A percentile compares a stretch with the other conserved stretches of the same genome.
Conservation (phyloP, 495 filamentous ascomycete species). For the Penicillium lagena region DNA sequence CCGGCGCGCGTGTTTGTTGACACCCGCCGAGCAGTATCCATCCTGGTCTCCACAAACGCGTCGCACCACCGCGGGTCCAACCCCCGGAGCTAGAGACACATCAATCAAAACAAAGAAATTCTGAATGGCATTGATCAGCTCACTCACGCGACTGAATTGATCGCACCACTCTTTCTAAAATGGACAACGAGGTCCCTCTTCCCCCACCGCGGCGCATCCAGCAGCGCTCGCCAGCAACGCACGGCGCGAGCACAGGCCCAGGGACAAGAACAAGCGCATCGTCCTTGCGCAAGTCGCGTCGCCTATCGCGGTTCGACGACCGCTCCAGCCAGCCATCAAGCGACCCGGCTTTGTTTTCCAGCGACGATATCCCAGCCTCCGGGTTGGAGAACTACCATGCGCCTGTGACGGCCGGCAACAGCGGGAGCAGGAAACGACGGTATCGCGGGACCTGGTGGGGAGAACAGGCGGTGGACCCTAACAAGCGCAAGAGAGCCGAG, state of each 20-base stretch:
- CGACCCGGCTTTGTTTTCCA: slow-evolving; percentile 71
- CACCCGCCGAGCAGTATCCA: neutral
- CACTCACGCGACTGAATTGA: neutral
- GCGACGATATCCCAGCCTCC: slow-evolving; percentile 65
- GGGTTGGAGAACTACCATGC: slow-evolving; percentile 63
- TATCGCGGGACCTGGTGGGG: slow-evolving; percentile 70
- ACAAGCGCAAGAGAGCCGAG: slow-evolving; percentile 49
- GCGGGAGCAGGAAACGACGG: slow-evolving; percentile 51
- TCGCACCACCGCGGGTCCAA: slow-evolving; percentile 3
- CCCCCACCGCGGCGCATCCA: slow-evolving; percentile 36
- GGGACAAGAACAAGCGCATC: slow-evolving; percentile 7
- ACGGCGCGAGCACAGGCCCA: slow-evolving; percentile 4
- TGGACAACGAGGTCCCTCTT: slow-evolving; percentile 40
- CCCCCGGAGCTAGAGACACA: too few species aligned
- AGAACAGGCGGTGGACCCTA: slow-evolving; percentile 41
- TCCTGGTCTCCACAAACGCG: slow-evolving; percentile 12
- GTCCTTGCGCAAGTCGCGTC: slow-evolving; percentile 26
- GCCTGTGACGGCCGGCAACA: slow-evolving; percentile 28
- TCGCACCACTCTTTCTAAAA: slow-evolving; percentile 3
- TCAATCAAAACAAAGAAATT: too few species aligned
- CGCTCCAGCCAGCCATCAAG: slow-evolving; percentile 52
- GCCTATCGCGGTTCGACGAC: slow-evolving; percentile 33
- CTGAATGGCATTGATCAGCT: neutral
- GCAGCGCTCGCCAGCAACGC: slow-evolving; percentile 27
- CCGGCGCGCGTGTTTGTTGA: slow-evolving; percentile 17